Conservation (phyloP, 306 rosid genomes). For the Inga oerstediana region DNA sequence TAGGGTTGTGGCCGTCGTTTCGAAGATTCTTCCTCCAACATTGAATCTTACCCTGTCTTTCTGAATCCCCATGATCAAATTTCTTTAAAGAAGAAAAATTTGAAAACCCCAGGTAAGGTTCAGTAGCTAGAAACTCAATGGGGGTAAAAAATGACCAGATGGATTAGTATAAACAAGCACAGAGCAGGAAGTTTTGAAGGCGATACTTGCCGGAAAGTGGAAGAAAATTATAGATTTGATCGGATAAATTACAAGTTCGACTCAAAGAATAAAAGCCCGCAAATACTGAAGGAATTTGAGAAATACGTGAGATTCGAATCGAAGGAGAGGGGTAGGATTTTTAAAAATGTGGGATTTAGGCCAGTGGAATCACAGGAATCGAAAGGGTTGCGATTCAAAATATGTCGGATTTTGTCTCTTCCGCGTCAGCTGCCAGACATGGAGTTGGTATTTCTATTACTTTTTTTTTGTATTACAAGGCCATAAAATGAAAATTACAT, state of each 20-base stretch:
- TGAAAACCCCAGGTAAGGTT: slow-evolving; percentile 43
- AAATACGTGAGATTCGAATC: neutral
- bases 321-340: slow-evolving; percentile 35
- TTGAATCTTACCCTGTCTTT: slow-evolving; percentile 80
- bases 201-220: slow-evolving; percentile 8
- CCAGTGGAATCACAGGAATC: slow-evolving; percentile 39
- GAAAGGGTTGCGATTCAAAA: neutral
- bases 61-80: slow-evolving; percentile 60
- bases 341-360: slow-evolving; percentile 50
- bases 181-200: slow-evolving; percentile 19
- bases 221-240: slow-evolving; percentile 16
- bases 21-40: slow-evolving; percentile 90
- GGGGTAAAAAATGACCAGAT: neutral
- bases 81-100: neutral
- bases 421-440: too few relatives aligned
- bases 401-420: too few relatives aligned
- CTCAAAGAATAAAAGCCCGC: neutral
- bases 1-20: slow-evolving; percentile 84
- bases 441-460: neutral
- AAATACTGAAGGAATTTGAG: neutral
- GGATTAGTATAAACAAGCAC: neutral
- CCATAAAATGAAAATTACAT: too few relatives aligned
- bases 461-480: too few relatives aligned
- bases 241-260: neutral
- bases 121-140: slow-evolving; percentile 14